phyloP scores from a whole-genome alignment of 2,329 filamentous ascomycete genomes.

The Penicillium expansum region DNA sequence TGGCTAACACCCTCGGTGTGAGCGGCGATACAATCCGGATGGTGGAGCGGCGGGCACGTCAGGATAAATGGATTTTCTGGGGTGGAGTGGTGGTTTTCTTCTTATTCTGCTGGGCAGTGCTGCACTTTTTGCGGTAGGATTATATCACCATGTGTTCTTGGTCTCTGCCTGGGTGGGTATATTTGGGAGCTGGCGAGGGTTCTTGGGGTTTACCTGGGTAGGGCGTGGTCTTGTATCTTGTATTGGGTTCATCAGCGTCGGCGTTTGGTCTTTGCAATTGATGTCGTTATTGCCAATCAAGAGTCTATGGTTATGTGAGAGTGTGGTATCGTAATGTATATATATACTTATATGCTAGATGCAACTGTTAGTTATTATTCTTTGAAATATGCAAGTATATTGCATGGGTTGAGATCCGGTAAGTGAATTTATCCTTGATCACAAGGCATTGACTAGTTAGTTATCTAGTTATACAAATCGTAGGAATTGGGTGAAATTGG shows the following conservation, averaged over 20 bases:
- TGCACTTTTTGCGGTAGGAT: conserved; percentile 72
- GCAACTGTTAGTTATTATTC: background rate
- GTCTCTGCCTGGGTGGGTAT: background rate
- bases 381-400: background rate
- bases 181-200: background rate
- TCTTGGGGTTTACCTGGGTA: background rate
- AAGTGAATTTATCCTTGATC: background rate
- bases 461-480: too few relatives aligned
- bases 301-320: background rate
- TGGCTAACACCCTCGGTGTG: conserved; percentile 89
- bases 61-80: conserved; percentile 99
- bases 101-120: conserved; percentile 82
- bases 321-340: conserved; percentile 6
- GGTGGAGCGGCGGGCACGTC: conserved; percentile 84
- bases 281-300: conserved; percentile 1
- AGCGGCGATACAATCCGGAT: conserved; percentile 96
- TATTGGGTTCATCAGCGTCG: conserved; percentile 29
- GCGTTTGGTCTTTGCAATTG: conserved; percentile 24
- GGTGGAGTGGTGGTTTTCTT: conserved; percentile 83
- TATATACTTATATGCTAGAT: background rate
- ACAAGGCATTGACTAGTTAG: background rate
- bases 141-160: background rate
- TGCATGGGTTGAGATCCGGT: background rate
- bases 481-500: background rate
- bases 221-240: conserved; percentile 12